Evolutionary conservation across 1,139 yeast genomes (phyloP).

Genomic region (Yamadazyma atmosphaerica): DNA sequence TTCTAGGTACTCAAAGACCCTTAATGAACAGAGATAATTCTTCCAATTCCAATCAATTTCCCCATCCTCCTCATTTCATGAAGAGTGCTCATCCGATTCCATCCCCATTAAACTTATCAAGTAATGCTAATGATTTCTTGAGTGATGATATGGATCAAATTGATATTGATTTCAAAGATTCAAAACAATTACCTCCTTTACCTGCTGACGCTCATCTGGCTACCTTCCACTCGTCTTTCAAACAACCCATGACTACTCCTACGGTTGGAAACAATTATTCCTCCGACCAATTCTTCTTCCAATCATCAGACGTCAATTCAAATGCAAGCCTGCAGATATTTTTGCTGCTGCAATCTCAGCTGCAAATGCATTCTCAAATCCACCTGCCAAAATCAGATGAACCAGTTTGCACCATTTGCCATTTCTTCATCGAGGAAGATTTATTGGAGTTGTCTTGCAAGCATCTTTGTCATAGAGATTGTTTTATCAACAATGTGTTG

Average conservation of each 20-base stretch:
- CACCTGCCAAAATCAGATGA: slow-evolving; percentile 6
- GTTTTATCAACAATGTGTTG: slow-evolving; percentile 21
- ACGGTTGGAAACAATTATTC: not conserved
- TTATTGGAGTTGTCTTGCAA: slow-evolving; percentile 27
- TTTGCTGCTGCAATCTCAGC: slow-evolving; percentile 3
- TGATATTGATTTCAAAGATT: slow-evolving; percentile 8
- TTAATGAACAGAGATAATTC: not conserved
- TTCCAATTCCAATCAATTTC: not conserved
- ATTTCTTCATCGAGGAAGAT: slow-evolving; percentile 28
- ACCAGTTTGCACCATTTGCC: slow-evolving; percentile 29
- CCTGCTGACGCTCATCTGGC: slow-evolving; percentile 2
- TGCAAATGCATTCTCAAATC: slow-evolving; percentile 1
- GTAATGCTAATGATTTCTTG: slow-evolving; percentile 9
- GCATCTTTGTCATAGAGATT: slow-evolving; percentile 32
- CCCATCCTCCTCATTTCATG: slow-evolving; percentile 6
- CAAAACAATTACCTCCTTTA: slow-evolving; percentile 5
- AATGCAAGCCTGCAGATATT: not conserved
- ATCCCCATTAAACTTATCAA: slow-evolving; percentile 15
- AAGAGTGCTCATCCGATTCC: slow-evolving; percentile 12
- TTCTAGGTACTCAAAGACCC: not conserved
- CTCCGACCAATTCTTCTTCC: not conserved
- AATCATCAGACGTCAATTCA: not conserved
- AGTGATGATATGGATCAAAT: slow-evolving; percentile 8
- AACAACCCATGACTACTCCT: slow-evolving; percentile 2
- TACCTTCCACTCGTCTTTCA: slow-evolving; percentile 1